A percentile compares a stretch with the other conserved stretches of the same genome.
Evolutionary conservation across 2,329 filamentous ascomycete genomes (phyloP).

Genomic region (Colletotrichum eleusines): DNA sequence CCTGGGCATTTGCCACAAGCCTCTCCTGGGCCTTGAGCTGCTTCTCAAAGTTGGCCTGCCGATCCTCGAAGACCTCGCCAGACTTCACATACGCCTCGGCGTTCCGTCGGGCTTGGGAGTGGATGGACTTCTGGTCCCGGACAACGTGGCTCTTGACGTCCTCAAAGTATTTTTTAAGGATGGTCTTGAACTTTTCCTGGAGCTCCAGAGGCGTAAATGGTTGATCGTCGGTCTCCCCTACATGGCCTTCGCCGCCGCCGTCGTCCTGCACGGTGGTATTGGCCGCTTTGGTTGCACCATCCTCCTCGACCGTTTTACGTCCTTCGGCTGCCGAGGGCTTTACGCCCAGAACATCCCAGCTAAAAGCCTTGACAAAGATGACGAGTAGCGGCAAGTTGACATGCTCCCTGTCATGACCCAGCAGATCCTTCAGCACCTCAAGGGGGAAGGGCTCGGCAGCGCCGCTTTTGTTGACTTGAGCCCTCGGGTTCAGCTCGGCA

Average conservation of each 20-base stretch:
- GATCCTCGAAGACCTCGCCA: conserved; percentile 97
- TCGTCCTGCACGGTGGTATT: conserved; percentile 29
- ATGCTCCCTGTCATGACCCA: conserved; percentile 94
- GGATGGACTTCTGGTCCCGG: conserved; percentile 91
- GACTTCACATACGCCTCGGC: conserved; percentile 99
- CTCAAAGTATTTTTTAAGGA: conserved; percentile 89
- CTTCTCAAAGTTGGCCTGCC: conserved; percentile 95
- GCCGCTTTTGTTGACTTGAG: conserved; percentile 69
- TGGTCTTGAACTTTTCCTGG: conserved; percentile 86
- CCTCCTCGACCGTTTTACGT: conserved; percentile 86
- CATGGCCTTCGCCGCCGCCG: conserved; percentile 29
- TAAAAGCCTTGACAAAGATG: conserved; percentile 94
- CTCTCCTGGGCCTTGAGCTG: conserved; percentile 93
- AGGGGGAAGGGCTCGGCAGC: conserved; percentile 93
- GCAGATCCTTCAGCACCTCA: conserved; percentile 96
- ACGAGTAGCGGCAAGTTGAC: conserved; percentile 91
- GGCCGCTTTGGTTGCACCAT: conserved; percentile 72
- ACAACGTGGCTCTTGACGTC: conserved; percentile 90
- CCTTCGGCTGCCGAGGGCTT: conserved; percentile 78
- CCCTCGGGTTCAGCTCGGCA: conserved; percentile 68
- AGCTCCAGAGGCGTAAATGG: conserved; percentile 82
- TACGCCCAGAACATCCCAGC: conserved; percentile 93
- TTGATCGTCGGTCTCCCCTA: conserved; percentile 64
- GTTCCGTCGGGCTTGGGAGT: conserved; percentile 90
- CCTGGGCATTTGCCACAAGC: conserved; percentile 88